Conservation (phyloP, 441 rosid genomes). For the Erysimum cheiri region DNA sequence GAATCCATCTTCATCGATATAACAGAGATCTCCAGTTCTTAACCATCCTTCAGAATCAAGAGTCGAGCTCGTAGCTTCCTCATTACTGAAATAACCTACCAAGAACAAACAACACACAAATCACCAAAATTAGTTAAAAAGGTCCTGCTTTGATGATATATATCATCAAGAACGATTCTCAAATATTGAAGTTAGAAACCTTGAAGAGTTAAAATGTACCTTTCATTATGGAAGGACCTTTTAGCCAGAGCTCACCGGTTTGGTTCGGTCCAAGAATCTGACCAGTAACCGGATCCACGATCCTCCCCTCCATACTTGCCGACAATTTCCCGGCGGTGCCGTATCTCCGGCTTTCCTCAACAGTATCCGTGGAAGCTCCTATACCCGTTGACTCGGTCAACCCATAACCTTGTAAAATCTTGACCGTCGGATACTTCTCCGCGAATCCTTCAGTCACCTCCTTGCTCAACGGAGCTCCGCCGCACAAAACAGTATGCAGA, state of each 20-base stretch:
- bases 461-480: slow-evolving; percentile 93
- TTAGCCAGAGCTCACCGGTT: slow-evolving; percentile 96
- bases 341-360: slow-evolving; percentile 84
- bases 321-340: slow-evolving; percentile 88
- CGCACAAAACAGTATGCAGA: slow-evolving; percentile 64
- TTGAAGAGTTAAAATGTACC: slow-evolving; percentile 44
- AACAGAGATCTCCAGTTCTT: slow-evolving; percentile 92
- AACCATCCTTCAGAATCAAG: slow-evolving; percentile 89
- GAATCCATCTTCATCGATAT: slow-evolving; percentile 88
- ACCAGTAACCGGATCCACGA: slow-evolving; percentile 75
- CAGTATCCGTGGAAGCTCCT: slow-evolving; percentile 82
- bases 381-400: slow-evolving; percentile 88
- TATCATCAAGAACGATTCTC: slow-evolving; percentile 3
- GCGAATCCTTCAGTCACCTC: slow-evolving; percentile 85
- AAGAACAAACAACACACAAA: slow-evolving; percentile 13
- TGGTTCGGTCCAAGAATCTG: slow-evolving; percentile 55
- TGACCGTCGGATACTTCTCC: slow-evolving; percentile 66
- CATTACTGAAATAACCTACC: slow-evolving; percentile 82
- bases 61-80: slow-evolving; percentile 83
- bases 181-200: neutral
- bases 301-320: slow-evolving; percentile 80
- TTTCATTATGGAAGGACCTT: slow-evolving; percentile 91
- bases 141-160: neutral
- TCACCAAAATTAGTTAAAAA: neutral
- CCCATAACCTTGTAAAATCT: slow-evolving; percentile 85